A percentile compares a stretch with the other conserved stretches of the same genome.
Conservation (phyloP, 306 rosid genomes). For the Elaeagnus macrophylla region DNA sequence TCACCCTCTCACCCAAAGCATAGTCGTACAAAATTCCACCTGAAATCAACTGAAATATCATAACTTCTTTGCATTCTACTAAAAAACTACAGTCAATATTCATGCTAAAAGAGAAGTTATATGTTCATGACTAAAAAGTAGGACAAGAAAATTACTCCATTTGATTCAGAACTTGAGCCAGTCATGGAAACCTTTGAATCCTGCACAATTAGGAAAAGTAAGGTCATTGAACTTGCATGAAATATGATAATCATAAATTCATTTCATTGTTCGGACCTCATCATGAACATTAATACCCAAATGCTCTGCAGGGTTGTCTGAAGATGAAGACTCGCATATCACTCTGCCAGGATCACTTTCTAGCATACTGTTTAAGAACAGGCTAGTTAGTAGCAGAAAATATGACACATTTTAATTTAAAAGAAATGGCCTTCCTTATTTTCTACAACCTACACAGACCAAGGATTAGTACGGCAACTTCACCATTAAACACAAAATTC, state of each 20-base stretch:
- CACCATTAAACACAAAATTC: slow-evolving; percentile 27
- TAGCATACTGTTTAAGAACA: slow-evolving; percentile 25
- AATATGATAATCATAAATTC: not conserved
- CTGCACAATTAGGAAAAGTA: slow-evolving; percentile 8
- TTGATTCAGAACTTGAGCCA: slow-evolving; percentile 11
- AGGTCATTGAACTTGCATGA: not conserved
- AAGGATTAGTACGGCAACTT: slow-evolving; percentile 24
- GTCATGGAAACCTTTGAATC: slow-evolving; percentile 9
- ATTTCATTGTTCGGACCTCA: slow-evolving; percentile 16
- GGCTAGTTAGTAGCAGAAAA: not conserved
- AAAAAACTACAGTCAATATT: not conserved
- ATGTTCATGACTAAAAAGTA: not conserved
- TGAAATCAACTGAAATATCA: slow-evolving; percentile 1
- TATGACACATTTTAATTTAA: not conserved
- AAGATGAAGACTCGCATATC: slow-evolving; percentile 4
- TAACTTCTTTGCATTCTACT: not conserved
- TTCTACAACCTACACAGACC: slow-evolving; percentile 29
- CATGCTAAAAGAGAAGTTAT: not conserved
- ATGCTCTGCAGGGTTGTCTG: slow-evolving; percentile 5
- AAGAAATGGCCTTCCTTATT: not conserved
- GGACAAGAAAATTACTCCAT: slow-evolving; percentile 3
- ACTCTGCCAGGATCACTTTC: slow-evolving; percentile 41
- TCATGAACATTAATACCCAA: slow-evolving; percentile 12
- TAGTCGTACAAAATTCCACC: not conserved
- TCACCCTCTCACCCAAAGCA: slow-evolving; percentile 23